A percentile compares a stretch with the other conserved stretches of the same genome.
Conservation (phyloP, 208 protist genomes). For the Trichomonas tenax region DNA sequence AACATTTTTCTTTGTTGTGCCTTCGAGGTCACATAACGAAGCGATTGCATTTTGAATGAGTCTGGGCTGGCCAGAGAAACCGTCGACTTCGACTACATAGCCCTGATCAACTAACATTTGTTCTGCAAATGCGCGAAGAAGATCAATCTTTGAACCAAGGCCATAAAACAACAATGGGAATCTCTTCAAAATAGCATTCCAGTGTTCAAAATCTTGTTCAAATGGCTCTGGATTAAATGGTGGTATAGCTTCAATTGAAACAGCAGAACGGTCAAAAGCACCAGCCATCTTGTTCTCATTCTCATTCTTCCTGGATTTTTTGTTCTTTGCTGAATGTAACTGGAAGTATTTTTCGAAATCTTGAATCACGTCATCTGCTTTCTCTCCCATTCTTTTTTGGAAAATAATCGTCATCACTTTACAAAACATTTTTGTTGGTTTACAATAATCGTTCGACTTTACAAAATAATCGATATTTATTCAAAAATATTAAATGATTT, state of each 20-base stretch:
- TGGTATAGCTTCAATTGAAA: background rate
- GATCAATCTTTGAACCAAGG: background rate
- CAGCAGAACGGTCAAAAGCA: background rate
- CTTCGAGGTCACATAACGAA: background rate
- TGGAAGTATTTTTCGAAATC: slow-evolving; percentile 1
- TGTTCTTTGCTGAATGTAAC: background rate
- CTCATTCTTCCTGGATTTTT: background rate
- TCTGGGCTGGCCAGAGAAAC: background rate
- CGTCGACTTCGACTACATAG: background rate
- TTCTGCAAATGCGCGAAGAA: background rate
- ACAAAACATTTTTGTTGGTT: too few species aligned
- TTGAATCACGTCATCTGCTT: too few species aligned
- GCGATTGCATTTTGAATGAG: background rate
- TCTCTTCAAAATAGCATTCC: background rate
- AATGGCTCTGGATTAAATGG: background rate
- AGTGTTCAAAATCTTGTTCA: background rate
- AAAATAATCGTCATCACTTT: too few species aligned
- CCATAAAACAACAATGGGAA: slow-evolving; percentile 1
- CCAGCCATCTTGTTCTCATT: background rate
- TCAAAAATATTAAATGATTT: too few species aligned
- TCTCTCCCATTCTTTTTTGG: too few species aligned
- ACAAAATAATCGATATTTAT: too few species aligned
- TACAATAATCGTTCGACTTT: too few species aligned
- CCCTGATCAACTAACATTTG: background rate
- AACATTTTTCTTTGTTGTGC: background rate